phyloP scores from a whole-genome alignment of 176 grass and related monocot species.

The Triticum dicoccoides region DNA sequence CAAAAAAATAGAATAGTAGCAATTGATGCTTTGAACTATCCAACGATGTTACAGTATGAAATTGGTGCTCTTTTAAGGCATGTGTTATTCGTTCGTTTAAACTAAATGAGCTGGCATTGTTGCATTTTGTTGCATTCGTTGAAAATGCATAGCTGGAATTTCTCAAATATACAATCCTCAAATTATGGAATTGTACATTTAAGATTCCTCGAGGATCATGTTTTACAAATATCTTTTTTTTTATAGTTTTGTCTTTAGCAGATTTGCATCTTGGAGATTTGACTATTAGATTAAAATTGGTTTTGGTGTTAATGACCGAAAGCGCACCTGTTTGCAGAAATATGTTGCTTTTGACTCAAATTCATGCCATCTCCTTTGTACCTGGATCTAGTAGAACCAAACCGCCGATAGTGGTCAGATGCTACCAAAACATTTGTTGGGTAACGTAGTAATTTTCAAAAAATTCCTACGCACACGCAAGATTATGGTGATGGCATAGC shows the following conservation, averaged over 20 bases:
- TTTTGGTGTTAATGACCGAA: slow-evolving; percentile 39
- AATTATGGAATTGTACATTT: neutral
- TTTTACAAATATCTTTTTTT: neutral
- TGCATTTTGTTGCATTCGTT: no score
- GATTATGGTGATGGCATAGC: no score
- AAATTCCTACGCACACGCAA: no score
- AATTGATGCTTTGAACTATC: no score
- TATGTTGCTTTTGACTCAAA: slow-evolving; percentile 24
- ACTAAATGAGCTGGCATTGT: no score
- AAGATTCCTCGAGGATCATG: neutral
- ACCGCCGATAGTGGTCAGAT: neutral
- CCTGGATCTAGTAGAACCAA: neutral
- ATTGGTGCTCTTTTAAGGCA: no score
- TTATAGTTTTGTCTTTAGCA: neutral
- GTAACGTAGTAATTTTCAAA: no score
- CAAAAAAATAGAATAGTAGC: no score
- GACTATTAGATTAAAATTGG: slow-evolving; percentile 36
- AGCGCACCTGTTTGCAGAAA: slow-evolving; percentile 20
- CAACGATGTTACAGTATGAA: no score
- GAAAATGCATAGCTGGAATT: neutral
- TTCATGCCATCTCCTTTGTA: slow-evolving; percentile 17
- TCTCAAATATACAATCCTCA: neutral
- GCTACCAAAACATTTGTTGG: no score
- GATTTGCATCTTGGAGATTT: slow-evolving; percentile 35
- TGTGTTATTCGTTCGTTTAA: no score